Base-by-base conservation (phyloP, 306 rosid species). In the Macrotyloma uniflorum region DNA sequence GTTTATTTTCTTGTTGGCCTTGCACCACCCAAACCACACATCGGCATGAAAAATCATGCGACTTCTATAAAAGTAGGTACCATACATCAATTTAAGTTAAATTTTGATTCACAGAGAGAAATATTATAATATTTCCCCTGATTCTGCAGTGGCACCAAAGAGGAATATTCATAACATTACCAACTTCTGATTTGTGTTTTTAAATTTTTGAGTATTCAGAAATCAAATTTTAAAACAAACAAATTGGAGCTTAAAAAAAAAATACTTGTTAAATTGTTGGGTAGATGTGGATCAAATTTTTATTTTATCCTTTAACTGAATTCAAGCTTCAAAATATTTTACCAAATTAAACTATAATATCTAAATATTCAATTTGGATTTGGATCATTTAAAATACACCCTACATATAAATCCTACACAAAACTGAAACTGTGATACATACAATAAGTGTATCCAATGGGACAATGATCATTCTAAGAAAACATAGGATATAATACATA, bases 301-400 rank as follows among this genome's bases (percentile, higher is more conserved):
- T 49, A 49, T 46, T 62, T 62, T 30, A 63, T n/a, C 38, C 24
- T 24, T 30, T 46, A 61, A 75, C 70, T 28, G 14, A 55, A 66
- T 75, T 13, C 50, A 76, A 75, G 74, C 70, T 71, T 70, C 77
- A 15, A 22, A 70, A 32, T 8, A 26, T 12, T 49, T 24, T 30
- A 36, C 57, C 50, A 71, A 71, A 40, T 49, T 45, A 72, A 62
- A 6, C 67, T 47, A 62, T 53, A 72, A 53, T 35, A 73, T 40
- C 54, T 65, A 80, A 43, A 59, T 75, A 40, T 62, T 38, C 49
- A 19, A 35, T 36, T 64, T 64, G 45, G 24, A 58, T 28, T 57
- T 81, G 38, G 35, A 42, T 38, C 81, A 30, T 26, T 71, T 72
- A 63, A 79, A 49, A 28, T 53, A 51, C 61, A 42, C 36, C 28